phyloP scores from a whole-genome alignment of 73 alveolate species.

The Paramecium sexaurelia region DNA sequence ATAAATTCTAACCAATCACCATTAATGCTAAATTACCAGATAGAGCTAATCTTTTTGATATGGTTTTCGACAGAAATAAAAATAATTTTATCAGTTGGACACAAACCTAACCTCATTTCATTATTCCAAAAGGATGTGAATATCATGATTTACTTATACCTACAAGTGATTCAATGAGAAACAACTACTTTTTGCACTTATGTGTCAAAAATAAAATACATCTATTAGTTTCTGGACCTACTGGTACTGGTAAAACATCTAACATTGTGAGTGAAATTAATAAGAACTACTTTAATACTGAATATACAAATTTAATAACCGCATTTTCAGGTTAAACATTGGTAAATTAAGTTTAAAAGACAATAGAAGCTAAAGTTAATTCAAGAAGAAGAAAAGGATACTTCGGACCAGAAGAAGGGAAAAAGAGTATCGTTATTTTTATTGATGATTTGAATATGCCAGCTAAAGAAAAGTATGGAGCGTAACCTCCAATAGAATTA shows the following conservation, averaged over 20 bases:
- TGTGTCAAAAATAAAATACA: conserved; percentile 91
- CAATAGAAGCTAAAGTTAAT: conserved; percentile 66
- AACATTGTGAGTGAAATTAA: conserved; percentile 89
- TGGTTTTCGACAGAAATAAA: conserved; percentile 79
- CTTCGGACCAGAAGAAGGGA: conserved; percentile 95
- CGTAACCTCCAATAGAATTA: conserved; percentile 99
- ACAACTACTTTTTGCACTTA: conserved; percentile 90
- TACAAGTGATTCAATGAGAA: conserved; percentile 97
- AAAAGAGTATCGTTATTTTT: conserved; percentile 85
- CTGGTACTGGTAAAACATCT: conserved; percentile 99
- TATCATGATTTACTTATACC: conserved; percentile 97
- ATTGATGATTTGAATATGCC: conserved; percentile 99
- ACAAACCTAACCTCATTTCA: conserved; percentile 77
- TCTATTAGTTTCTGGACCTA: conserved; percentile 97
- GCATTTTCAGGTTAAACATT: conserved; percentile 99
- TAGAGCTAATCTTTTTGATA: conserved; percentile 74
- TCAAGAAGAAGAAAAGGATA: conserved; percentile 92
- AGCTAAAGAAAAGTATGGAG: conserved; percentile 98
- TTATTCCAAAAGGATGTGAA: conserved; percentile 86
- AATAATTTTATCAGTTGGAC: conserved; percentile 81
- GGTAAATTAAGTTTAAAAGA: conserved; percentile 88
- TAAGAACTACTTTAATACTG: conserved; percentile 89
- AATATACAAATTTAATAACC: conserved; percentile 83
- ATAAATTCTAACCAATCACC: conserved; percentile 36
- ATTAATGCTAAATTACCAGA: conserved; percentile 66